A percentile compares a stretch with the other conserved stretches of the same genome.
Evolutionary conservation across 2,329 filamentous ascomycete species (phyloP).

Genomic region (Rugonectria rugulosa): DNA sequence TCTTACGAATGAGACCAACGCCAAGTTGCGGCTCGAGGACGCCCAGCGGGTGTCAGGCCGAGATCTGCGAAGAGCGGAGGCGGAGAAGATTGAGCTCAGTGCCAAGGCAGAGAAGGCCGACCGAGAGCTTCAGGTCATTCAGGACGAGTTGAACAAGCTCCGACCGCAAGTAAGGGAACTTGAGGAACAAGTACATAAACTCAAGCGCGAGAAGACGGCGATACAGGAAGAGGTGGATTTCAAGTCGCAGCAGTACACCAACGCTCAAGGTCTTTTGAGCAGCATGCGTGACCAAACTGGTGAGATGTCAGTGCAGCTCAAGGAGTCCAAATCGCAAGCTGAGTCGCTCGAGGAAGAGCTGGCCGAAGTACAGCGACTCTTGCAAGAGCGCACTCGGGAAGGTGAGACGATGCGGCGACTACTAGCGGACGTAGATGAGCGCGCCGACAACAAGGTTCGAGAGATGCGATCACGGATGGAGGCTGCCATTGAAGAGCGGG

Average conservation of each 20-base stretch:
- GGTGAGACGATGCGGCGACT: conserved; percentile 93
- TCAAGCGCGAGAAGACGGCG: conserved; percentile 71
- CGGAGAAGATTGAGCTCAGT: conserved; percentile 78
- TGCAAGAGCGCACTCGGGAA: conserved; percentile 88
- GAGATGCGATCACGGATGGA: conserved; percentile 93
- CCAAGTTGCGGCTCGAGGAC: conserved; percentile 79
- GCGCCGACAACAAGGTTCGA: conserved; percentile 80
- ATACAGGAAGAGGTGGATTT: conserved; percentile 83
- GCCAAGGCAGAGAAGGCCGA: conserved; percentile 75
- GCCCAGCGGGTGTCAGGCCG: conserved; percentile 76
- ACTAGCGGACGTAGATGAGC: conserved; percentile 83
- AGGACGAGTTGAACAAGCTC: conserved; percentile 76
- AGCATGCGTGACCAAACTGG: conserved; percentile 93
- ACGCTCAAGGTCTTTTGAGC: conserved; percentile 82
- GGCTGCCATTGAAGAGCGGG: conserved; percentile 89
- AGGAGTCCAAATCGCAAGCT: conserved; percentile 81
- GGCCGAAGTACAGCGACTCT: conserved; percentile 82
- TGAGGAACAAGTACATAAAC: conserved; percentile 74
- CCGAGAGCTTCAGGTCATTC: conserved; percentile 73
- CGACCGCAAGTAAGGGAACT: conserved; percentile 69
- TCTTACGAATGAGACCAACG: conserved; percentile 75
- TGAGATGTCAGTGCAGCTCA: conserved; percentile 89
- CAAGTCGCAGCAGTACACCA: conserved; percentile 85
- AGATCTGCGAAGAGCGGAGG: conserved; percentile 79
- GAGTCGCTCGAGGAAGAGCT: conserved; percentile 94